A percentile compares a stretch with the other conserved stretches of the same genome.
Evolutionary conservation across 2,329 filamentous ascomycete genomes (phyloP).

Genomic region (Polychaeton citri): DNA sequence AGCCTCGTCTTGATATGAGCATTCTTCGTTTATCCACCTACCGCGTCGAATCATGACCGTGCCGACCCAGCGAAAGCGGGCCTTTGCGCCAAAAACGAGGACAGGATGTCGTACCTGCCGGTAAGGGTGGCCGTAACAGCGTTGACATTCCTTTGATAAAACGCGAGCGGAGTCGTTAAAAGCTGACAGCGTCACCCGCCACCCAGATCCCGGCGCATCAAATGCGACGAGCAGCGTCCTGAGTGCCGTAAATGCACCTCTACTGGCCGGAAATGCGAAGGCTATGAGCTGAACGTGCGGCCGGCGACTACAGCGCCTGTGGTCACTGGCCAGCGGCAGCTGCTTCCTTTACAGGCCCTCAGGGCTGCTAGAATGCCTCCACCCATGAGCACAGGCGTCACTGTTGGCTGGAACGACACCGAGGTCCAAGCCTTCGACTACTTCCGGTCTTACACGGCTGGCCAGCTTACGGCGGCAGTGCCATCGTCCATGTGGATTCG

Average conservation of each 20-base stretch:
- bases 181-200: background rate
- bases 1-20: no score
- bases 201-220: constrained; percentile 40
- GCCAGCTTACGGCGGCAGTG: constrained; percentile 18
- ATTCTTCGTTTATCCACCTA: background rate
- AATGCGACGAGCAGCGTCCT: constrained; percentile 41
- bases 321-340: background rate
- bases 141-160: no score
- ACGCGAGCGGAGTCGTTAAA: background rate
- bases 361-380: background rate
- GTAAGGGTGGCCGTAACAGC: no score
- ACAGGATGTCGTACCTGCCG: constrained; percentile 5
- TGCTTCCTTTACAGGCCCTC: background rate
- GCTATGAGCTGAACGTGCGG: constrained; percentile 23
- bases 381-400: background rate
- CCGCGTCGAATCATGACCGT: background rate
- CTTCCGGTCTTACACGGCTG: constrained; percentile 15
- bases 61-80: constrained; percentile 1
- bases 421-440: constrained; percentile 18
- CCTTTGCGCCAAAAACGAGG: constrained; percentile 3
- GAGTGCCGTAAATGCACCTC: constrained; percentile 37
- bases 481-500: constrained; percentile 10
- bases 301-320: background rate
- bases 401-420: background rate
- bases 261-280: constrained; percentile 41